Evolutionary conservation across 2,329 filamentous ascomycete genomes (phyloP).

Genomic region (Penicillium fuscoglaucum): DNA sequence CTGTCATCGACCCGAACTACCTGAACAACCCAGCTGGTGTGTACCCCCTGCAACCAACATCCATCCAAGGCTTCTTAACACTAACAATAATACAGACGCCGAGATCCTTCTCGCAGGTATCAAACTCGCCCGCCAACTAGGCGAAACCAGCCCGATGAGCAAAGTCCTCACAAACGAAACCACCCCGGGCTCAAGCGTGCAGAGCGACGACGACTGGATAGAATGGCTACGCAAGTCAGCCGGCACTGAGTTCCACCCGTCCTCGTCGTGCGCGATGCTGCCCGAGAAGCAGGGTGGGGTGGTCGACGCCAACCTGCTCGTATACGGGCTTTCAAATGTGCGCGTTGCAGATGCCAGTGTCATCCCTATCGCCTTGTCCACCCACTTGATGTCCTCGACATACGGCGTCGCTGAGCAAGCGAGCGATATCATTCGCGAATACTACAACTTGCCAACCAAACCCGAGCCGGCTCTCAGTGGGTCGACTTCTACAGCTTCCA

Average conservation of each 20-base stretch:
- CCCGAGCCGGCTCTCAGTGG: not conserved
- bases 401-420: constrained; percentile 35
- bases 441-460: not conserved
- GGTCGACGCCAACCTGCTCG: constrained; percentile 30
- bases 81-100: constrained; percentile 21
- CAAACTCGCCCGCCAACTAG: constrained; percentile 28
- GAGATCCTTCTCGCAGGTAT: constrained; percentile 29
- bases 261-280: constrained; percentile 31
- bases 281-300: constrained; percentile 29
- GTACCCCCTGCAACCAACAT: not conserved
- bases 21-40: constrained; percentile 28
- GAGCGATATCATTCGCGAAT: constrained; percentile 6
- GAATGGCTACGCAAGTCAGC: constrained; percentile 22
- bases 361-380: constrained; percentile 31
- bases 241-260: constrained; percentile 30
- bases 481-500: not conserved
- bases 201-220: constrained; percentile 28
- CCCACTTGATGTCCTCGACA: constrained; percentile 38
- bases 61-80: not conserved
- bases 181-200: constrained; percentile 21
- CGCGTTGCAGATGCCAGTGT: constrained; percentile 34
- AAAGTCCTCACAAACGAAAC: constrained; percentile 25
- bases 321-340: constrained; percentile 34
- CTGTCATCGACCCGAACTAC: constrained; percentile 34
- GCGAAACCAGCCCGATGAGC: constrained; percentile 24